Base-by-base conservation (phyloP, 352 stramenopile genomes). In the Globisporangium barbulae region DNA sequence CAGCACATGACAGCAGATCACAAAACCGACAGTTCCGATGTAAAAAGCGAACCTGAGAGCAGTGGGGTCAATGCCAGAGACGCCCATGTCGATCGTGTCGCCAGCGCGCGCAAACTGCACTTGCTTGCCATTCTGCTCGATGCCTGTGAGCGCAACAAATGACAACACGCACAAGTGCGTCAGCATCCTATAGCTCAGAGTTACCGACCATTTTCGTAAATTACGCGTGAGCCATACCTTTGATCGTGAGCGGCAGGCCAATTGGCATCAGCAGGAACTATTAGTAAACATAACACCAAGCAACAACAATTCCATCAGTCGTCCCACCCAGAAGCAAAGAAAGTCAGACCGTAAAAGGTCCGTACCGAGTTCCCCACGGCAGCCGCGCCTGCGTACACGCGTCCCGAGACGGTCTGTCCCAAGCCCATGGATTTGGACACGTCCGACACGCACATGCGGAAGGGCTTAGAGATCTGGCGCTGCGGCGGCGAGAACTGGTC, bases 351-450 rank as follows among this genome's bases (percentile, higher is more conserved):
- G 42, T n/a, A 22, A 6, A 30, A 49, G 17, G 21, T 35, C 19
- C 73, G 52, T 69, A 94, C 83, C 65, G 85, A 90, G 62, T 91
- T 82, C 17, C 84, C 83, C 9, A 83, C 73, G 0, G 78, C 70
- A 7, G 79, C 81, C 10, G 87, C 87, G 28, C 87, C 87, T 28
- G 87, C 76, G 35, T 95, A 93, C n/a, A 95, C 77, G n/a, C 87
- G 84, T 39, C 87, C 87, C n/a, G 84, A 91, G 54, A 95, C 79
- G 2, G 81, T 93, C 54, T 88, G 81, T 0, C 87, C 87, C 0
- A 95, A 58, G 50, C 81, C 89, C 78, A 93, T 91, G 0, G 86
- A 93, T 71, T 90, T 94, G 58, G 84, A 93, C 9, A 96, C 84
- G 55, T 96, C 87, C 1, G 87, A 92, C 12, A 96, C 75, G 17